Conservation (phyloP, 1,139 yeast species). For the Suhomyces chickasaworum region DNA sequence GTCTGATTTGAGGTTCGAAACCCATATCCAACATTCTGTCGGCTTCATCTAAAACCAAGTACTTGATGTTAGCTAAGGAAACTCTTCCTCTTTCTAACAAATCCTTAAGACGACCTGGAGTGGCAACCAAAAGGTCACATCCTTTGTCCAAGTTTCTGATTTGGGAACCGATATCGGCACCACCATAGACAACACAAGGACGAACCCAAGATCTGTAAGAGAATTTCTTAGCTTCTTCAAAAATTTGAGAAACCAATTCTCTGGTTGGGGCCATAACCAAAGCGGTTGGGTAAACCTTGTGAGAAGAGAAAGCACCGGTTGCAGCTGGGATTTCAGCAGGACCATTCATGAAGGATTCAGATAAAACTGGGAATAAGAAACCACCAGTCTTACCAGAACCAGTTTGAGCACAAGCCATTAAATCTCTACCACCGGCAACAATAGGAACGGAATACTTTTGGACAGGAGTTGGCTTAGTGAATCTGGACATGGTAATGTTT, state of each 20-base stretch:
- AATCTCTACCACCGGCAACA: conserved; percentile 92
- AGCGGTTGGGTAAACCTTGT: conserved; percentile 92
- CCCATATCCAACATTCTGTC: conserved; percentile 98
- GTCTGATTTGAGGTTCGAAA: conserved; percentile 94
- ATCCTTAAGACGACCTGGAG: conserved; percentile 98
- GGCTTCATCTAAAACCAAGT: conserved; percentile 95
- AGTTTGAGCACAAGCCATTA: conserved; percentile 99
- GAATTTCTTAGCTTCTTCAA: conserved; percentile 92
- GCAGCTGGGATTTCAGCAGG: conserved; percentile 69
- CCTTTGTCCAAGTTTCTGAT: conserved; percentile 94
- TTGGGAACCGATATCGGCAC: conserved; percentile 98
- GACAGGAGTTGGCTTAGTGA: conserved; percentile 96
- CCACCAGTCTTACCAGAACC: conserved; percentile 99
- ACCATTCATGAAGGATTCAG: conserved; percentile 87
- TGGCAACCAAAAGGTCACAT: conserved; percentile 91
- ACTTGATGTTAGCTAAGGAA: conserved; percentile 92
- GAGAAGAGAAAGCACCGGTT: conserved; percentile 59
- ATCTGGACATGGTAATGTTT: conserved; percentile 85
- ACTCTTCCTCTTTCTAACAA: conserved; percentile 96
- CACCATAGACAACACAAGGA: conserved; percentile 97
- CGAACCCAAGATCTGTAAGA: conserved; percentile 95
- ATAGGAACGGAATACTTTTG: conserved; percentile 98
- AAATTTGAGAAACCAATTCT: conserved; percentile 97
- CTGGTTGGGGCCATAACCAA: conserved; percentile 97
- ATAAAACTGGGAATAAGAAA: conserved; percentile 94